Base-by-base conservation (phyloP, 2,329 filamentous ascomycete species). In the Dothideomycetes sp. region DNA sequence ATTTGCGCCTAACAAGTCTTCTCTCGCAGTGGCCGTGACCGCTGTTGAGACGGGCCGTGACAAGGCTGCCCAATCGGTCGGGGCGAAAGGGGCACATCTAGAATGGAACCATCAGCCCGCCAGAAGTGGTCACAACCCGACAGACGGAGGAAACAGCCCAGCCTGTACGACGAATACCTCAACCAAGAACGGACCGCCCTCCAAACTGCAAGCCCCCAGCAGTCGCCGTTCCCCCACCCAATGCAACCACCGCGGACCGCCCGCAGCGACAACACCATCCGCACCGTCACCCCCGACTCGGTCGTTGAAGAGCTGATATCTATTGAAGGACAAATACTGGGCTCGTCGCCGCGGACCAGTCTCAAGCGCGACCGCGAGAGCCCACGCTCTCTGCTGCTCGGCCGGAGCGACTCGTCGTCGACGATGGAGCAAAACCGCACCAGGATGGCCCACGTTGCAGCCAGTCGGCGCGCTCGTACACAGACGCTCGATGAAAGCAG, bases 281-380 rank as follows among this genome's bases (percentile, higher is more conserved):
- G 80, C 47, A 65, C 78, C 43, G 77, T 83, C 48, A 83, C 80
- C 47, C 79, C 80, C 49, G 81, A 85, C 30, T 41, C 41, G 15
- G 32, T 32, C 13, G 33, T 36, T 1, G 43, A 45, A 23, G 45
- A 47, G 35, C 33, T 30, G 18, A 34, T 45, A 10, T 32, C 22
- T 22, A 18, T 40, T 4, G 37, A 40, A 18, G 37, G 37, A 31
- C 37, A 40, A 20, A 29, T 40, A 29, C 37, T 40, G 16, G 37
- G 37, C 22, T 40, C 37, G 20, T 40, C 37, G 16, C 37, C 37
- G 10, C 28, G 37, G 29, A 40, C 37, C 12, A 40, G 37, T 17
- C 37, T 40, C 15, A 40, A 33, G 29, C 20, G 37, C 32, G 37
- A 40, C 29, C 37, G 37, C 8, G 37, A 40, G n/a, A 40, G 37